Evolutionary conservation across 2,329 filamentous ascomycete genomes (phyloP).

Genomic region (Bipolaris victoriae): DNA sequence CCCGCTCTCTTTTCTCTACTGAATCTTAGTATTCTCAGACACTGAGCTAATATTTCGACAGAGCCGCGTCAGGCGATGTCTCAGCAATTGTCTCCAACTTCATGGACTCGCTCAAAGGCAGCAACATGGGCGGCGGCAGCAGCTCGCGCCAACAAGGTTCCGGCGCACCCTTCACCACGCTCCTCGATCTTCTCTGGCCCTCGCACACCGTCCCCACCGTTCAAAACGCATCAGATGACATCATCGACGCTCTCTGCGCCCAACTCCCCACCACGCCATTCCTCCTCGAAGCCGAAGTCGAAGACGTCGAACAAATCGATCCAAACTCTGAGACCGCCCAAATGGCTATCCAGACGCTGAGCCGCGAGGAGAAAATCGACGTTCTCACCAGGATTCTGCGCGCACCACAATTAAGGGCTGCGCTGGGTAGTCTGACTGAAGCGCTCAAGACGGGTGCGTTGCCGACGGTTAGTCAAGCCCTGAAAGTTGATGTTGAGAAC

Average conservation of each 20-base stretch:
- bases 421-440: constrained; percentile 80
- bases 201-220: constrained; percentile 79
- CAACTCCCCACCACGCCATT: constrained; percentile 81
- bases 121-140: constrained; percentile 43
- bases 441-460: constrained; percentile 89
- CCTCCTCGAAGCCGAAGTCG: constrained; percentile 73
- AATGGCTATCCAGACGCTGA: constrained; percentile 76
- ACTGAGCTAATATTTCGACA: constrained; percentile 34
- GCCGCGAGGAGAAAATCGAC: constrained; percentile 75
- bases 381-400: constrained; percentile 82
- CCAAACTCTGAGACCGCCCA: constrained; percentile 71
- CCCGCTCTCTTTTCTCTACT: constrained; percentile 19
- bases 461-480: constrained; percentile 85
- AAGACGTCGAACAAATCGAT: constrained; percentile 67
- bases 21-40: constrained; percentile 6
- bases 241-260: constrained; percentile 75
- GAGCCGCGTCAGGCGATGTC: constrained; percentile 68
- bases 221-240: constrained; percentile 66
- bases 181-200: constrained; percentile 83
- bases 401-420: constrained; percentile 90
- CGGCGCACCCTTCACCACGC: constrained; percentile 77
- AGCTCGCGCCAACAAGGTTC: constrained; percentile 38
- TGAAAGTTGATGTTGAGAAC: constrained; percentile 80
- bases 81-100: constrained; percentile 85
- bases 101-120: constrained; percentile 76